Base-by-base conservation (phyloP, 208 protist species). In the Leishmania guyanensis region DNA sequence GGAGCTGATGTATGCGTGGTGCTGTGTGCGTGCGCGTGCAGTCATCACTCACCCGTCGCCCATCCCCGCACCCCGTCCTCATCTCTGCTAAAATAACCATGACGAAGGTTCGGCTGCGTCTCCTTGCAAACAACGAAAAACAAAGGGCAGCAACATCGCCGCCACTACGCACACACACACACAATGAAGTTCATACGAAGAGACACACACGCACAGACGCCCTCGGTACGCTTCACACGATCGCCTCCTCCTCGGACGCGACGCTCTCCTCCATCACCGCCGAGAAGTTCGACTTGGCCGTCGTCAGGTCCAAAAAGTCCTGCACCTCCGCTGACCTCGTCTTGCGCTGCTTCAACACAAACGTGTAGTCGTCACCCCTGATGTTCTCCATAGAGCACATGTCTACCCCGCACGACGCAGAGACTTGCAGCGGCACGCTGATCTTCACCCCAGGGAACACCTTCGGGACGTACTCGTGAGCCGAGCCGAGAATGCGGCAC, bases 341-440 rank as follows among this genome's bases (percentile, higher is more conserved):
- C 69, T 86, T 86, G 3, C 64, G 79, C 80, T 87, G 84, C 68
- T 17, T 43, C 20, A 77, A 53, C 4, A 87, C 82, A 74, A 88
- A 81, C n/a, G 83, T 86, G 62, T 89, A 93, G 69, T 94, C 86
- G 46, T 77, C 71, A 43, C 79, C 82, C 10, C 83, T 85, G 50
- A 94, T 79, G 66, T 75, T 85, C 64, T 90, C 80, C 92, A 97
- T 94, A 46, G 91, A 86, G 77, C 88, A 91, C 94, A 97, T 97
- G 83, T 95, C 89, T 5, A 94, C 69, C 2, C 94, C 94, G 75
- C 90, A 95, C 53, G 92, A 86, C 16, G 88, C 88, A 20, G 94
- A 89, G 48, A 97, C 91, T 2, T 83, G 66, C 66, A 97, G 85
- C 51, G 94, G 94, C 17, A 96, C 89, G 48, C 79, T 79, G 29